Evolutionary conservation across 2,329 filamentous ascomycete species (phyloP).

Genomic region (Daldinia sp.): DNA sequence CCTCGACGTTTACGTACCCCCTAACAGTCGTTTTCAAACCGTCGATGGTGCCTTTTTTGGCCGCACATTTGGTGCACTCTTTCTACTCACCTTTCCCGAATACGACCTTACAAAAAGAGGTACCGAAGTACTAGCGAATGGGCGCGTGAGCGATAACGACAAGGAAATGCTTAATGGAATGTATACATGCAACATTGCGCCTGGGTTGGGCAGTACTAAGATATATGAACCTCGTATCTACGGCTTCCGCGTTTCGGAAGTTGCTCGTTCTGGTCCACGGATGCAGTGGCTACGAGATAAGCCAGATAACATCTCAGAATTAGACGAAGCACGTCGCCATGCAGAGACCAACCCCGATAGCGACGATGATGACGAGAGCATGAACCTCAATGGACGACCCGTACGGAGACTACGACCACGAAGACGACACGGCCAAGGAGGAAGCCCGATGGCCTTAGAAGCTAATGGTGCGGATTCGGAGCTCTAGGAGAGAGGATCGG

Average conservation of each 20-base stretch:
- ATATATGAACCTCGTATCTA: conserved; percentile 98
- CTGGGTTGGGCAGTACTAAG: conserved; percentile 80
- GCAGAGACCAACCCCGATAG: conserved; percentile 62
- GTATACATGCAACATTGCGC: conserved; percentile 84
- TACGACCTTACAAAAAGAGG: conserved; percentile 84
- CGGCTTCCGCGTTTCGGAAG: conserved; percentile 92
- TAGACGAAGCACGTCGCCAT: conserved; percentile 77
- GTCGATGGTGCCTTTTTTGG: conserved; percentile 99
- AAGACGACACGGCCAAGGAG: conserved; percentile 57
- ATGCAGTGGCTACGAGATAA: conserved; percentile 97
- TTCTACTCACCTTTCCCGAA: conserved; percentile 98
- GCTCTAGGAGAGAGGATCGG: conserved; percentile 48
- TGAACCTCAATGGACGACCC: conserved; percentile 54
- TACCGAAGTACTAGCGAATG: conserved; percentile 61
- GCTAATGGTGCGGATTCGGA: conserved; percentile 66
- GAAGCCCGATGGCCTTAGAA: conserved; percentile 65
- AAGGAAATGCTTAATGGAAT: conserved; percentile 80
- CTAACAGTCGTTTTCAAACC: conserved; percentile 95
- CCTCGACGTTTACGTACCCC: conserved; percentile 95
- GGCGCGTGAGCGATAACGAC: conserved; percentile 54
- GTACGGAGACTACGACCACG: conserved; percentile 54
- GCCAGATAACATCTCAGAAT: conserved; percentile 78
- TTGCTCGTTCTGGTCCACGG: conserved; percentile 86
- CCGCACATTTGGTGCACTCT: conserved; percentile 94
- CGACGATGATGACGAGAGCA: conserved; percentile 64